phyloP scores from a whole-genome alignment of 495 filamentous ascomycete genomes.

The Penicillium chermesinum region DNA sequence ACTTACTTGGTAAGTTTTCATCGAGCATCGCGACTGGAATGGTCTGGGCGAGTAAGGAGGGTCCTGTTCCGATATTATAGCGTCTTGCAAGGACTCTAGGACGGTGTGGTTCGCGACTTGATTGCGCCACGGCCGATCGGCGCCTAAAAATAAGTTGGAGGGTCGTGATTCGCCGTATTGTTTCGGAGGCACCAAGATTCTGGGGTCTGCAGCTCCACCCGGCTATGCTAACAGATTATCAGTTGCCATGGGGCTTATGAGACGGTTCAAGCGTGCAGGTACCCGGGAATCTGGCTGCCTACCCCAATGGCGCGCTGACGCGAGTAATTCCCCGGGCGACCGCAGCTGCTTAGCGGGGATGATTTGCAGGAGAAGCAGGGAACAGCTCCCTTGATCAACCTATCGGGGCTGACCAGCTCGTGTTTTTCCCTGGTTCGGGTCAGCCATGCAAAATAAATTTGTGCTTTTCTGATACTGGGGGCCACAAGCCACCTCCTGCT shows the following conservation, averaged over 20 bases:
- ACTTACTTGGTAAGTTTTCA: constrained; percentile 82
- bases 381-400: neutral
- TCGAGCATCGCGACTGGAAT: constrained; percentile 65
- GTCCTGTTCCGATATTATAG: constrained; percentile 1
- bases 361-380: neutral
- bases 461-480: neutral
- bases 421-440: neutral
- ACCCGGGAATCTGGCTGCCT: neutral
- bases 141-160: constrained; percentile 17
- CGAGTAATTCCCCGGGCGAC: neutral
- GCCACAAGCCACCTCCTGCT: no score
- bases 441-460: neutral
- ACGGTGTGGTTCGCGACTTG: constrained; percentile 12
- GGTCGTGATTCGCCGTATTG: neutral
- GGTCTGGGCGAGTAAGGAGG: neutral
- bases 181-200: neutral
- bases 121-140: constrained; percentile 19
- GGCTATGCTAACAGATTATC: neutral
- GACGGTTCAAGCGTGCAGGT: neutral
- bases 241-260: neutral
- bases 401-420: neutral
- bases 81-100: neutral
- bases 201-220: neutral
- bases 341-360: no score
- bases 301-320: neutral